Base-by-base conservation (phyloP, 2,329 filamentous ascomycete species). In the Seiridium unicorne region DNA sequence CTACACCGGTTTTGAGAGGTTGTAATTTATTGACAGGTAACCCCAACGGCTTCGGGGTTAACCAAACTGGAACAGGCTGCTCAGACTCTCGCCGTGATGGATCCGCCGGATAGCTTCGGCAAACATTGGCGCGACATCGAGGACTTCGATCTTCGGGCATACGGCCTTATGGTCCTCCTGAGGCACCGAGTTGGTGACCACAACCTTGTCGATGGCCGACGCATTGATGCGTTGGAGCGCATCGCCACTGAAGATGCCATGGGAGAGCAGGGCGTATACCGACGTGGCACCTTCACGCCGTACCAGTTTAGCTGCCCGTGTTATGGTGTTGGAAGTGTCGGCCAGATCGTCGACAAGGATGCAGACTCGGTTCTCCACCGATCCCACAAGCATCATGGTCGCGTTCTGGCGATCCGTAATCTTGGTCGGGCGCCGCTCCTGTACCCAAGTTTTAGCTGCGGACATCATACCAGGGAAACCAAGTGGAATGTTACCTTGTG, bases 1-100 rank as follows among this genome's bases (percentile, higher is more conserved):
- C 18, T 26, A 26, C 18, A 26, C 18, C 18, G 18, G 18, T 26
- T 26, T 26, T 26, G 18, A 26, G 18, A 26, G 18, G 18, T 26
- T 26, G 18, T 26, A 26, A 26, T 26, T 26, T 26, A 26, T 26
- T 26, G 18, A 26, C 1, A 26, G 18, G 18, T 26, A 26, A 26
- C 18, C 18, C 18, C 18, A 26, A 26, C 18, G 18, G 18, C 18
- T 26, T 26, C 2, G 18, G 34, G 10, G 58, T 73, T 70, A 93
- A 73, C 92, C 89, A 76, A 92, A 90, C 73, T 93, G 89, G 77
- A 99, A 99, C 56, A 99, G 84, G 62, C 95, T 92, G 74, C 93
- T 97, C 77, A 99, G 97, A 71, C 92, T 97, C 80, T 99, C 95
- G 70, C 95, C 95, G 75, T 98, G 93, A 77, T 99, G 95, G 61